Evolutionary conservation across 768 basidiomycete species (phyloP).

Genomic region (Scleroderma bovista): DNA sequence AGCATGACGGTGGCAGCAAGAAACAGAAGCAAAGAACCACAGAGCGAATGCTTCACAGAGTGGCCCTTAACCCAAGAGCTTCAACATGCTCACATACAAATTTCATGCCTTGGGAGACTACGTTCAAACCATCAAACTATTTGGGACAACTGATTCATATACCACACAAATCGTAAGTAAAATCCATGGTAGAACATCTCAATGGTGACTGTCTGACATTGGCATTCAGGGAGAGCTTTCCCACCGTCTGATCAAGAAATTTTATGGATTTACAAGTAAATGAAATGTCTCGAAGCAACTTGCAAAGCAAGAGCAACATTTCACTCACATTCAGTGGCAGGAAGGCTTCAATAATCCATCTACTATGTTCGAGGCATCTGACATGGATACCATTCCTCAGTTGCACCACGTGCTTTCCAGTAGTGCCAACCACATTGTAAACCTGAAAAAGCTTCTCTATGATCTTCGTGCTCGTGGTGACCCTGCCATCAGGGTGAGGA

Average conservation of each 20-base stretch:
- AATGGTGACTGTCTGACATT: no score
- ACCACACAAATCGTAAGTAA: constrained; percentile 27
- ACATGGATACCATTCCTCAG: no score
- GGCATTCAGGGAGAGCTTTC: constrained; percentile 31
- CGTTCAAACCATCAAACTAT: background rate
- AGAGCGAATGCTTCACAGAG: no score
- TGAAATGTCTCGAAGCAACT: constrained; percentile 4
- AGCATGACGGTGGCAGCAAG: background rate
- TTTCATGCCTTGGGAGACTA: background rate
- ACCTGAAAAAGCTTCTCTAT: no score
- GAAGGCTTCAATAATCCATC: no score
- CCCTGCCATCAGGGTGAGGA: no score
- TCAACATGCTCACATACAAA: background rate
- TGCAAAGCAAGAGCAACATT: constrained; percentile 8
- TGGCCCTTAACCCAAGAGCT: background rate
- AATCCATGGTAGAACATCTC: no score
- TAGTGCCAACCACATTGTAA: no score
- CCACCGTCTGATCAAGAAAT: constrained; percentile 26
- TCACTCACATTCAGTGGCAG: constrained; percentile 2
- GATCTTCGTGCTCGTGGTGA: no score
- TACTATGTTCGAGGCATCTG: no score
- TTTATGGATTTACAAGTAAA: constrained; percentile 24
- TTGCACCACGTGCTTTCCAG: no score
- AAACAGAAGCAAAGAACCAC: no score
- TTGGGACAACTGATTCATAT: background rate